Evolutionary conservation across 192 early-diverging fungal species (phyloP), one percentile per base, ranked within the genome.

Genomic region (Rhizophagus sp.): DNA sequence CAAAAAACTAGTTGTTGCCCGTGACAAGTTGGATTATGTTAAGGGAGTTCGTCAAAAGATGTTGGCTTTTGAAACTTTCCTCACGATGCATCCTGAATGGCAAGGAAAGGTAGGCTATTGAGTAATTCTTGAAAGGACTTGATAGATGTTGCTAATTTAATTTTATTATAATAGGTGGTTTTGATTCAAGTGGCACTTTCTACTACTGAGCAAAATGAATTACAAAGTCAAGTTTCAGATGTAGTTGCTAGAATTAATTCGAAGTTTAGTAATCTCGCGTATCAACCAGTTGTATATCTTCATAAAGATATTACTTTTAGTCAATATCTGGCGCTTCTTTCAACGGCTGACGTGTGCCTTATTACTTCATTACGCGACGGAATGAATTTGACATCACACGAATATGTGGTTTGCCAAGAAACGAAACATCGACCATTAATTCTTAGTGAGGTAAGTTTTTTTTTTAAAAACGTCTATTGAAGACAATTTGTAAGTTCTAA

Each of bases 11-110:
- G 93, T 99, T 81, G 94, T 98, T 62, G 96, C 96, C 0, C 89
- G 96, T 25, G 98, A 99, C 87, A 98, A 98, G 88, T 88, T 98
- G 66, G 97, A 99, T 87, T 94, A 94, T 76, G 91, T 98, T 81
- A 98, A 98, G 81, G 97, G 96, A 17, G 95, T 99, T 41, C 92
- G 93, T 44, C 97, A 99, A 84, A 98, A 98, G 87, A 83, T 99
- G 82, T 86, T 94, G 6, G 94, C 96, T 0, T 99, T 96, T 85
- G 96, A 98, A 78, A 90, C 89, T 39, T 99, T 99, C 81, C 82
- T 99, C 62, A 89, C 84, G 8, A 86, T 89, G 24, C 94, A 94
- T 78, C 97, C 98, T 2, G 95, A 99, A 81, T 98, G 95, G 93
- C 92, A 90, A 36, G 92, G 94, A 66, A 93, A 96, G 84, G 87